Conservation (phyloP, 192 early-diverging fungal species). For the Backusella morwellensis region DNA sequence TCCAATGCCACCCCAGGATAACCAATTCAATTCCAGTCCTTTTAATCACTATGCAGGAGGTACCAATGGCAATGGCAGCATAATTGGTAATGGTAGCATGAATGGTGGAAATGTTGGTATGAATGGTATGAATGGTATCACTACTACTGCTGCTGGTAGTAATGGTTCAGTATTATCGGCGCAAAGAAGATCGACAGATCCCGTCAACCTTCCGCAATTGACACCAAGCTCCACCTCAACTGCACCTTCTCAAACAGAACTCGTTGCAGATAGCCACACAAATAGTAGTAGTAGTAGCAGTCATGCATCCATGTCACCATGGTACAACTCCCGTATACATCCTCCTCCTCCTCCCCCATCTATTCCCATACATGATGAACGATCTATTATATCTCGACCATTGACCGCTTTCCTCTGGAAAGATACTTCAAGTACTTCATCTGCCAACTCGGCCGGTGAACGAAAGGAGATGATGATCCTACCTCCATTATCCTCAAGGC, state of each 20-base stretch:
- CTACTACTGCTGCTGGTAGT: no score
- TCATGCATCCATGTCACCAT: constrained; percentile 3
- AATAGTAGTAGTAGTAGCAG: neutral
- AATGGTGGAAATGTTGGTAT: neutral
- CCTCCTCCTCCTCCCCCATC: neutral
- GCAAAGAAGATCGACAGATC: neutral
- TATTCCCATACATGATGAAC: neutral
- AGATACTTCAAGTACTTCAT: neutral
- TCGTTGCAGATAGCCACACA: neutral
- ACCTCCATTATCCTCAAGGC: constrained; percentile 19
- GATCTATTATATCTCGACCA: constrained; percentile 19
- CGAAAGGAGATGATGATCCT: constrained; percentile 13
- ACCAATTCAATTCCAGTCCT: neutral
- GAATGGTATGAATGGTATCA: no score
- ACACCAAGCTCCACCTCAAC: neutral
- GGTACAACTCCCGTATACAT: neutral
- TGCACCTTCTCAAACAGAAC: neutral
- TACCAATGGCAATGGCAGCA: neutral
- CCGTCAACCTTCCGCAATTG: neutral
- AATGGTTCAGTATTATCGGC: neutral
- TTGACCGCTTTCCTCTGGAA: constrained; percentile 31
- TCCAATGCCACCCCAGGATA: constrained; percentile 1
- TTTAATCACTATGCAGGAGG: neutral
- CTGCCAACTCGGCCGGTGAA: neutral
- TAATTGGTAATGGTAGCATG: neutral